Percentiles rank a stretch among this genome's conserved stretches.
These are phyloP conservation scores for Trifolium repens DNA, from an alignment of 306 rosid species.

Conservation along the genomic window DNA sequence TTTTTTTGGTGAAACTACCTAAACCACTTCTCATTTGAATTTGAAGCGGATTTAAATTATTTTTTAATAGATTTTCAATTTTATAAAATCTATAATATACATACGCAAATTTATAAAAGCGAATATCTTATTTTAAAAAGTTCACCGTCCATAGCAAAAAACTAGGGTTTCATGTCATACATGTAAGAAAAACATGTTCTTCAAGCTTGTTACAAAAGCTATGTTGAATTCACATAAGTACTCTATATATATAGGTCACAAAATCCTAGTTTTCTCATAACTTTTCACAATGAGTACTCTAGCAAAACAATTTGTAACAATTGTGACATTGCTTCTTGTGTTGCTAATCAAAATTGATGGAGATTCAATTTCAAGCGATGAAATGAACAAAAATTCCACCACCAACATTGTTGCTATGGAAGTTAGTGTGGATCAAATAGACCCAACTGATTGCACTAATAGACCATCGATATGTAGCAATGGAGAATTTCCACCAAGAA, in stretches of 20 bases:
- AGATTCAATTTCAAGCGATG: not conserved
- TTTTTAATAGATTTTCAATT: too few relatives aligned
- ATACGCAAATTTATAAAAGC: too few relatives aligned
- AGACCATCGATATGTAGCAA: conserved; percentile 48
- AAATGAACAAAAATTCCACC: conserved; percentile 12
- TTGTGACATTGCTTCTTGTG: conserved; percentile 33
- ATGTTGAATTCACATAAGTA: not conserved
- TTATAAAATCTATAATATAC: too few relatives aligned
- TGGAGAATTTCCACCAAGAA: conserved; percentile 10
- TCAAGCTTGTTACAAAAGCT: not conserved
- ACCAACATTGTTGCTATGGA: not conserved
- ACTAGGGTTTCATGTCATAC: not conserved
- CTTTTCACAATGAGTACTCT: conserved; percentile 27
- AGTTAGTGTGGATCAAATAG: not conserved
- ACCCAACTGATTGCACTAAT: not conserved
- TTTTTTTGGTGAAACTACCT: too few relatives aligned
- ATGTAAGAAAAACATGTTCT: conserved; percentile 52
- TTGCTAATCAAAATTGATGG: conserved; percentile 31
- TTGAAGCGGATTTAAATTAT: too few relatives aligned
- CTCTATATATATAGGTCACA: conserved; percentile 8
- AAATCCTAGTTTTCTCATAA: not conserved
- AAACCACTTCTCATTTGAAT: too few relatives aligned
- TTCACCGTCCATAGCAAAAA: too few relatives aligned
- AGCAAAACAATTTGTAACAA: conserved; percentile 10
- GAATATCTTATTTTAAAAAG: too few relatives aligned